Conservation (phyloP, 106 monocot species). For the Acorus gramineus region DNA sequence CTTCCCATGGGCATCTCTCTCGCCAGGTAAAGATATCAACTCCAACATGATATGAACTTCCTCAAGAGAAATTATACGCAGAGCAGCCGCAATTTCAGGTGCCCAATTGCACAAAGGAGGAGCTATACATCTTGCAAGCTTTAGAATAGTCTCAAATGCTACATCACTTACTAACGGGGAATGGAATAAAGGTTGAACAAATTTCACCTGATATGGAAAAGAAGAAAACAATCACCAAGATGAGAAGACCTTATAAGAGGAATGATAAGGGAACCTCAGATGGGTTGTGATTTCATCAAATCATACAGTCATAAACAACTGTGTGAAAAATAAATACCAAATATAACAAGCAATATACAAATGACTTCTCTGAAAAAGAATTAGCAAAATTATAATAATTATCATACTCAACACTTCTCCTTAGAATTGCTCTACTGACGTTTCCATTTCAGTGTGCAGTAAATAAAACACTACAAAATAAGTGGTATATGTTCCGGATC, state of each 20-base stretch:
- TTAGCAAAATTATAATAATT: too few species aligned
- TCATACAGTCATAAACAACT: too few species aligned
- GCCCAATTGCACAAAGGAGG: slow-evolving; percentile 86
- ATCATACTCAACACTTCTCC: too few species aligned
- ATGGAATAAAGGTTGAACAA: slow-evolving; percentile 61
- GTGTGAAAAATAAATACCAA: too few species aligned
- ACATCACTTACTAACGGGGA: slow-evolving; percentile 76
- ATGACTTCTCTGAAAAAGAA: too few species aligned
- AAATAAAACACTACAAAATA: too few species aligned
- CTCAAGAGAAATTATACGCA: slow-evolving; percentile 44
- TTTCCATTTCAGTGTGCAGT: too few species aligned
- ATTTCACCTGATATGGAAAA: slow-evolving; percentile 59
- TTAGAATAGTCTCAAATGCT: slow-evolving; percentile 68
- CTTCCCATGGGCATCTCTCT: slow-evolving; percentile 27
- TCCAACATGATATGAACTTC: slow-evolving; percentile 34
- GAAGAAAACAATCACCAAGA: background rate
- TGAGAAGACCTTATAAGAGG: background rate
- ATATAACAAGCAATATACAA: too few species aligned
- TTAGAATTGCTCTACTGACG: too few species aligned
- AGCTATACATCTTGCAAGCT: slow-evolving; percentile 67
- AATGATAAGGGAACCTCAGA: background rate
- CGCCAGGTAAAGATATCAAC: slow-evolving; percentile 20
- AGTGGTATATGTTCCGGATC: too few species aligned
- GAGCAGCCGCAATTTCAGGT: slow-evolving; percentile 75
- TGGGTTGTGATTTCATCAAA: too few species aligned